Evolutionary conservation across 2,329 filamentous ascomycete species (phyloP).

Genomic region (Aspergillus neotritici): DNA sequence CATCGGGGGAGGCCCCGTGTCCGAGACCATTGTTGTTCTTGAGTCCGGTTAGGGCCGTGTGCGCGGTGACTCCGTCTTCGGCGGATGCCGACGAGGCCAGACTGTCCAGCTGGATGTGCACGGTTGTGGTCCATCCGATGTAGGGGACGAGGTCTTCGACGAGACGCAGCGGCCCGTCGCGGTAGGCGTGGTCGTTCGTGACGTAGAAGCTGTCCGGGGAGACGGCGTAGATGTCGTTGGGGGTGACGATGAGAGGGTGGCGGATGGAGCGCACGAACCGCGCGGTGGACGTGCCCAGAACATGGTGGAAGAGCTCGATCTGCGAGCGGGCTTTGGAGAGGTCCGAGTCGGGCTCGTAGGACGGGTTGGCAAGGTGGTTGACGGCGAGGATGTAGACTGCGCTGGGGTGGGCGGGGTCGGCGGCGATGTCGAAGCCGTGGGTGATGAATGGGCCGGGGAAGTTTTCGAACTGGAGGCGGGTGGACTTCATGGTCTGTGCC

Average conservation of each 20-base stretch:
- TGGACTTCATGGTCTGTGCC: constrained; percentile 42
- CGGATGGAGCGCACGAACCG: constrained; percentile 50
- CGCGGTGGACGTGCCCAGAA: constrained; percentile 38
- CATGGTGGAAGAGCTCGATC: constrained; percentile 55
- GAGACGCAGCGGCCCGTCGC: constrained; percentile 42
- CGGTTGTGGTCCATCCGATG: constrained; percentile 47
- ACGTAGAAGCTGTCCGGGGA: constrained; percentile 50
- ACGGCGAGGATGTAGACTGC: constrained; percentile 57
- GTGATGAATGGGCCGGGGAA: constrained; percentile 53
- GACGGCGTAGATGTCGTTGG: constrained; percentile 53
- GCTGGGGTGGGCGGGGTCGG: constrained; percentile 39
- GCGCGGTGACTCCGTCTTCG: constrained; percentile 36
- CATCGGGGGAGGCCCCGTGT: constrained; percentile 38
- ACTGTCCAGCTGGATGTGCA: constrained; percentile 41
- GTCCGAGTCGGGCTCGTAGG: constrained; percentile 25
- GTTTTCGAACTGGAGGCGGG: constrained; percentile 45
- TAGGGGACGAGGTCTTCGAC: constrained; percentile 44
- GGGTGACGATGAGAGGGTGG: constrained; percentile 51
- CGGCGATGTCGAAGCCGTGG: constrained; percentile 57
- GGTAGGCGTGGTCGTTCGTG: constrained; percentile 56
- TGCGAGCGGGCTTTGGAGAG: constrained; percentile 45
- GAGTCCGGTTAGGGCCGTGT: constrained; percentile 41
- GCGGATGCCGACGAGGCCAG: constrained; percentile 20
- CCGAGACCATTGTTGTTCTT: constrained; percentile 55
- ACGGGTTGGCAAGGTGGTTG: constrained; percentile 53